phyloP scores from a whole-genome alignment of 225 moss, liverwort and hornwort species.

The Sphagnum tenellum region DNA sequence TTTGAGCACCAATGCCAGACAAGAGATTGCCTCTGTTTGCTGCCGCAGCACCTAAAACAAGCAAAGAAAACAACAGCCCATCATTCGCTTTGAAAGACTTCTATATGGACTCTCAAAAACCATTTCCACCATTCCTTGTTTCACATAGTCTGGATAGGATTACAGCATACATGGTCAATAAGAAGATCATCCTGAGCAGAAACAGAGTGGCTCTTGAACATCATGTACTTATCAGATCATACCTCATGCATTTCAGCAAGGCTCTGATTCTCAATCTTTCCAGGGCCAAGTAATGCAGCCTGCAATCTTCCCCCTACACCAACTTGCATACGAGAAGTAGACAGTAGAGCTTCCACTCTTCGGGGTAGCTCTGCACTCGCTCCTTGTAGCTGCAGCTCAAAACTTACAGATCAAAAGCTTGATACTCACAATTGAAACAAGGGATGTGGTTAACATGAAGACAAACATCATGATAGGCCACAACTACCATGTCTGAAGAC shows the following conservation, averaged over 20 bases:
- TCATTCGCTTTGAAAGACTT: background rate
- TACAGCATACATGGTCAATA: too few species aligned
- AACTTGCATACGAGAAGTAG: slow-evolving; percentile 85
- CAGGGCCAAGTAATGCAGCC: slow-evolving; percentile 56
- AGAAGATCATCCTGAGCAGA: background rate
- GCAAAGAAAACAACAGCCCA: background rate
- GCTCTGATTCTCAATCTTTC: slow-evolving; percentile 93
- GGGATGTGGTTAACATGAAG: too few species aligned
- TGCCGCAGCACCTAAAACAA: slow-evolving; percentile 67
- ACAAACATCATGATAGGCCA: too few species aligned
- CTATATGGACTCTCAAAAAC: background rate
- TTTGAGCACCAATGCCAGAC: slow-evolving; percentile 67
- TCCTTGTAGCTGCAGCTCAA: slow-evolving; percentile 67
- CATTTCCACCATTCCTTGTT: background rate
- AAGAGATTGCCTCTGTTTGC: slow-evolving; percentile 84
- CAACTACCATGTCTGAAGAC: too few species aligned
- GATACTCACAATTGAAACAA: too few species aligned
- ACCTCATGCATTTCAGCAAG: slow-evolving; percentile 82
- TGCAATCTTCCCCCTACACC: slow-evolving; percentile 63
- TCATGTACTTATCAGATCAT: background rate
- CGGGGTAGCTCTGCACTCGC: slow-evolving; percentile 76
- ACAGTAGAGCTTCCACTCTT: slow-evolving; percentile 68
- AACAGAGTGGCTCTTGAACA: background rate
- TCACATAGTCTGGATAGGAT: too few species aligned
- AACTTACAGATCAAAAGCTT: background rate